These are phyloP conservation scores for Beta lomatogona DNA, from an alignment of 179 eudicot genomes.

Conservation along the genomic window DNA sequence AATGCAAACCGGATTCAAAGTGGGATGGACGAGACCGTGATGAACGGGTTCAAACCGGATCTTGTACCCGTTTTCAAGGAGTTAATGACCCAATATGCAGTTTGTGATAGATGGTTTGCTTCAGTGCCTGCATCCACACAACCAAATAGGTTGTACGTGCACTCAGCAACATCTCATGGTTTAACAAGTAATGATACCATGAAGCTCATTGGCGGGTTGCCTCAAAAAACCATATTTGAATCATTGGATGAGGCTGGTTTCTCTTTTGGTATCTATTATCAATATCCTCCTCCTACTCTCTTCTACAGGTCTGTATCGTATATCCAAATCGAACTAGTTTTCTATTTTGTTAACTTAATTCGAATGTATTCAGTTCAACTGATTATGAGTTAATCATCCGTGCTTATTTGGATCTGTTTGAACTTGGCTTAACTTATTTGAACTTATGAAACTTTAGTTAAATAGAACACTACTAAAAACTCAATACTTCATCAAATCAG, in stretches of 20 bases:
- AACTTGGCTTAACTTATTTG: too few relatives aligned
- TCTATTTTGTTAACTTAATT: too few relatives aligned
- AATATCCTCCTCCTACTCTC: slow-evolving; percentile 72
- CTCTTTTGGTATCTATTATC: slow-evolving; percentile 76
- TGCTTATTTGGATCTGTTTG: too few relatives aligned
- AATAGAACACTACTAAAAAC: too few relatives aligned
- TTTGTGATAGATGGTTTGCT: slow-evolving; percentile 89
- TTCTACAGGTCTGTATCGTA: slow-evolving; percentile 53
- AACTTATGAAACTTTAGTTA: too few relatives aligned
- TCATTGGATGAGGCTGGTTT: slow-evolving; percentile 59
- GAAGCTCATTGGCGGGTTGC: slow-evolving; percentile 52
- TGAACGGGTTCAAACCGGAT: slow-evolving; percentile 84
- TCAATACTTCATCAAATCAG: too few relatives aligned
- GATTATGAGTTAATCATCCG: too few relatives aligned
- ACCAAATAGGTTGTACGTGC: slow-evolving; percentile 71
- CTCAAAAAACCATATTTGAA: slow-evolving; percentile 84
- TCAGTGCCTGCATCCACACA: slow-evolving; percentile 79
- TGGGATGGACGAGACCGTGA: slow-evolving; percentile 63
- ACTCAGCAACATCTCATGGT: slow-evolving; percentile 81
- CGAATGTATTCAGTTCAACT: too few relatives aligned
- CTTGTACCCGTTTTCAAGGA: slow-evolving; percentile 66
- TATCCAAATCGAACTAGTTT: too few relatives aligned
- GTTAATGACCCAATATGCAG: slow-evolving; percentile 64
- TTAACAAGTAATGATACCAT: slow-evolving; percentile 55
- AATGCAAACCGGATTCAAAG: slow-evolving; percentile 51